Evolutionary conservation across 1,284 basidiomycete species (phyloP), one percentile per base, ranked within the genome.

Genomic region (Naganishia sp.): DNA sequence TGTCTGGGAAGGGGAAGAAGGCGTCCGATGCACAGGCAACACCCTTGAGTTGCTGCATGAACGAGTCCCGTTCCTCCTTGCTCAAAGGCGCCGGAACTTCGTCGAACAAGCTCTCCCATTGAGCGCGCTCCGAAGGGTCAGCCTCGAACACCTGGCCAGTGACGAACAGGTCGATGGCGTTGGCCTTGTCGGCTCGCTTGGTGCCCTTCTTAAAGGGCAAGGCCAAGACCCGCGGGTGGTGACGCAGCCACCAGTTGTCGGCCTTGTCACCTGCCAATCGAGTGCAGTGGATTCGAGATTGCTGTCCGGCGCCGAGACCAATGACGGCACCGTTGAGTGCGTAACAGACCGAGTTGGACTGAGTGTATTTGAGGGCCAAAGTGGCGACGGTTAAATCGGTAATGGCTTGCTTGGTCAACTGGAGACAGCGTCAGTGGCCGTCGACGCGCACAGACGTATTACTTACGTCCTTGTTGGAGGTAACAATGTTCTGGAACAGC

Each of bases 1-100:
- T 99, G 80, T 99, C 96, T 9, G 94, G 87, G 87, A 99, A 99
- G 46, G 95, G 95, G 91, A 99, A 99, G 85, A 99, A 99, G 66
- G 95, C 95, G 74, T 99, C 96, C 71, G 90, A 93, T 43, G 92
- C 92, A 79, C 94, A 94, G 7, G 90, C 88, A 56, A 99, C 95
- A 42, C 87, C 90, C 63, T 88, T 87, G 68, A 96, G 81, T 81
- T 87, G 82, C 65, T 76, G 79, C 68, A 87, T 86, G 85, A 92
- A 92, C 61, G 84, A 84, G 72, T 82, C 85, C 75, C 86, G 87
- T 82, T 97, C 94, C 72, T 85, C 84, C 23, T 81, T 84, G 21
- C 82, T 86, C 70, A 99, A 81, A 21, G 88, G 82, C 69, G 80
- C 81, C 0, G 94, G 92, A 10, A 87, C 81, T 41, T 81, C 82